Percentiles rank a stretch among this genome's conserved stretches.
phyloP scores from a whole-genome alignment of 2,329 filamentous ascomycete species.

The Colletotrichum paranaense region DNA sequence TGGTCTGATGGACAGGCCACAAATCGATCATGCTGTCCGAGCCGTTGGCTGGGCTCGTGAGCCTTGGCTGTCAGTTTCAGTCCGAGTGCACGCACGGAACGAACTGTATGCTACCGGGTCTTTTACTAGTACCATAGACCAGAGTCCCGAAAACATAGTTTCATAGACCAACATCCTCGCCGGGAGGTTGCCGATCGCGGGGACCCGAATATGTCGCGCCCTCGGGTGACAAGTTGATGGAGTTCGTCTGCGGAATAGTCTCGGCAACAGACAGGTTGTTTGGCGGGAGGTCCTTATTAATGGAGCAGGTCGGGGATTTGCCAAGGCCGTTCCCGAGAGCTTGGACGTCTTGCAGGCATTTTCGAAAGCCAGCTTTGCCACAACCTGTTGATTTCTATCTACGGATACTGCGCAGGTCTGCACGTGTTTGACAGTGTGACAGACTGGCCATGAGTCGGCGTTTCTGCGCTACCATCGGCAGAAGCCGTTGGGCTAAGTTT shows the following conservation, averaged over 20 bases:
- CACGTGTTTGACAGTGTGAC: background rate
- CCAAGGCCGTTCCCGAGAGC: background rate
- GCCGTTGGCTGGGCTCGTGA: background rate
- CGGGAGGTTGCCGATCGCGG: background rate
- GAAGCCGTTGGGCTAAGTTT: constrained; percentile 10
- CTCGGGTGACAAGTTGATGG: background rate
- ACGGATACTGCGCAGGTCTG: no score
- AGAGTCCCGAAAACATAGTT: background rate
- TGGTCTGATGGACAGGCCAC: background rate
- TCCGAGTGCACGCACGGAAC: background rate
- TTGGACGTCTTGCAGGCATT: background rate
- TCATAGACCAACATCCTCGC: background rate
- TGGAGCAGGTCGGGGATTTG: background rate
- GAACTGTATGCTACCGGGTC: background rate
- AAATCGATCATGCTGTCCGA: background rate
- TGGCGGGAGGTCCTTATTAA: background rate
- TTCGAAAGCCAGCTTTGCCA: background rate
- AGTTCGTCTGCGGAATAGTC: background rate
- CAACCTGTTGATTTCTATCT: background rate
- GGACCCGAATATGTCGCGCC: constrained; percentile 8
- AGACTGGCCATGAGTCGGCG: background rate
- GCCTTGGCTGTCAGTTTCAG: background rate
- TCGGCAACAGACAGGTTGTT: background rate
- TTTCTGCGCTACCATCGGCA: constrained; percentile 9
- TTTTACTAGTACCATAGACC: background rate